Base-by-base conservation (phyloP, 768 basidiomycete species). In the Pleurotus tuoliensis region DNA sequence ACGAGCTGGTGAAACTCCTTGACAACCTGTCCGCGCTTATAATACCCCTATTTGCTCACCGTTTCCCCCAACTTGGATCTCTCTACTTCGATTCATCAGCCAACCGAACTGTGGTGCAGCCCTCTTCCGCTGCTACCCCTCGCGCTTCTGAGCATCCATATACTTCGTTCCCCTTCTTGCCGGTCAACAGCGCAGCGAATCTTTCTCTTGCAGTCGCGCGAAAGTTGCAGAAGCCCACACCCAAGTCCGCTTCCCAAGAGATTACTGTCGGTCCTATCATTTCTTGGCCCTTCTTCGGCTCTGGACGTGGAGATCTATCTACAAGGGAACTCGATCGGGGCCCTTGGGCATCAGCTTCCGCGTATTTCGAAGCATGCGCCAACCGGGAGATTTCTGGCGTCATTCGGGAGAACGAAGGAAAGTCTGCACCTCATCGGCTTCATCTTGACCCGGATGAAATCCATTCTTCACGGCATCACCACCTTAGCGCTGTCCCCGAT, bases 221-320 rank as follows among this genome's bases (percentile, higher is more conserved):
- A 55, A 9, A 64, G 61, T 9, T 62, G 44, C 59, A 62, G 56
- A 56, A 70, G 57, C 38, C 34, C 9, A 61, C 61, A 9, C 30
- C 63, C 46, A 59, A 51, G n/a, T 38, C 51, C 56, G 58, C 47
- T 24, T 43, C 40, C 9, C 62, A 67, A 37, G 73, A 79, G 50
- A 82, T 79, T 68, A 81, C 86, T 49, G 76, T 92, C 44, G 91
- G 91, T 3, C 87, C 88, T 6, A 93, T 94, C 63, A 82, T 93
- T 49, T 92, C 90, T 3, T 94, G 92, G 91, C 88, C 91, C 1
- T 94, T 93, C 77, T 94, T 94, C 66, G 91, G 91, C 46, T 87
- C 89, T 3, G 84, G 87, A 60, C 80, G 92, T 40, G 91, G 91
- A 30, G 86, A 89, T 57, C 78, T 90, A 20, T 61, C 69, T 2